Evolutionary conservation across 495 filamentous ascomycete genomes (phyloP).

Genomic region (Penicillium arizonense): DNA sequence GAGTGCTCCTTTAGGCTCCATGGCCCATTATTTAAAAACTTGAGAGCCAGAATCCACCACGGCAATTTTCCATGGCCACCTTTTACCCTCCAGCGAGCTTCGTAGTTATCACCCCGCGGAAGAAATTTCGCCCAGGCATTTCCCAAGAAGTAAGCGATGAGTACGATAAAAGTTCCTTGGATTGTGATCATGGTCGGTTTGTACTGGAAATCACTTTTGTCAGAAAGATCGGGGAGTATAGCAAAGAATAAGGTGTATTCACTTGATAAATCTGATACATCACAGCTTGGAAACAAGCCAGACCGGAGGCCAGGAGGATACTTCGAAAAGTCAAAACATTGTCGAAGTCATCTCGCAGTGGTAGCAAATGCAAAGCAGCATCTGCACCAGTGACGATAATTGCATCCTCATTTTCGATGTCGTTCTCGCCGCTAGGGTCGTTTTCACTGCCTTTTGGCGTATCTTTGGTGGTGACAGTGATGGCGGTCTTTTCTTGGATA

Average conservation of each 20-base stretch:
- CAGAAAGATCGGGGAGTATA: neutral
- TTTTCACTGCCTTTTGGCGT: neutral
- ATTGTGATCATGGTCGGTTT: slow-evolving; percentile 32
- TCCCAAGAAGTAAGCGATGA: slow-evolving; percentile 41
- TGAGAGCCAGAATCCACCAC: slow-evolving; percentile 16
- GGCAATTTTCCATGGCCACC: slow-evolving; percentile 23
- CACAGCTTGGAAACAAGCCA: slow-evolving; percentile 47
- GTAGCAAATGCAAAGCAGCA: slow-evolving; percentile 34
- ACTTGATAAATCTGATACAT: slow-evolving; percentile 49
- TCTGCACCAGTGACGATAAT: slow-evolving; percentile 31
- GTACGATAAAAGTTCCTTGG: slow-evolving; percentile 35
- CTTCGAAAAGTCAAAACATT: slow-evolving; percentile 45
- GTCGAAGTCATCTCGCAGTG: slow-evolving; percentile 46
- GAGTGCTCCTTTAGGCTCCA: slow-evolving; percentile 34
- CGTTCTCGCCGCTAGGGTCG: slow-evolving; percentile 5
- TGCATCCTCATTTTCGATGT: slow-evolving; percentile 12
- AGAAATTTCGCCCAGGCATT: slow-evolving; percentile 41
- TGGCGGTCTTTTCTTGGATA: too few relatives aligned
- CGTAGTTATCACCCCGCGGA: slow-evolving; percentile 37
- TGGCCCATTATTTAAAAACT: slow-evolving; percentile 29
- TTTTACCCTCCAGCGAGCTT: slow-evolving; percentile 24
- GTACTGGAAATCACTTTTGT: slow-evolving; percentile 14
- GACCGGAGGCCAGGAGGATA: slow-evolving; percentile 39
- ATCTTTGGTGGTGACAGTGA: too few relatives aligned
- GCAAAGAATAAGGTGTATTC: neutral